Conservation (phyloP, 1,139 yeast species). For the Debaryomyces nepalensis region DNA sequence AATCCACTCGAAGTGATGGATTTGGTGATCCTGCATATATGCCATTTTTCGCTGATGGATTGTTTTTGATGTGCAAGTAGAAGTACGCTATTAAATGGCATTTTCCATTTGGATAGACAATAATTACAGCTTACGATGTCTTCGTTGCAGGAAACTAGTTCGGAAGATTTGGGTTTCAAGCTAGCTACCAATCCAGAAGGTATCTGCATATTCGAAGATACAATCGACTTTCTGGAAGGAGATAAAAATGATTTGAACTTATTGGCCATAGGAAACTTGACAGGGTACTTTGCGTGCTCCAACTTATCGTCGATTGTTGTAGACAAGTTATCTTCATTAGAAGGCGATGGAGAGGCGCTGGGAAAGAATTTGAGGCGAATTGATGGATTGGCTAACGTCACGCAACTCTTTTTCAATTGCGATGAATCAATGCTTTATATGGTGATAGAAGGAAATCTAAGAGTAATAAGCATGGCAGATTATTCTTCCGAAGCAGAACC, state of each 20-base stretch:
- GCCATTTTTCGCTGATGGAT: neutral
- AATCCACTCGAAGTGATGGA: too few relatives aligned
- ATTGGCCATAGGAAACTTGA: slow-evolving; percentile 33
- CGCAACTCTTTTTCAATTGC: slow-evolving; percentile 32
- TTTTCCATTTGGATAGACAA: neutral
- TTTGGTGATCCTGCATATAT: slow-evolving; percentile 4
- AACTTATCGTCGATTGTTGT: slow-evolving; percentile 26
- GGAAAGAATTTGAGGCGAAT: slow-evolving; percentile 5
- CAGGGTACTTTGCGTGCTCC: slow-evolving; percentile 38
- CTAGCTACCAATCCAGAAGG: slow-evolving; percentile 34
- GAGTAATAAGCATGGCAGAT: slow-evolving; percentile 11
- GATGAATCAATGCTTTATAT: slow-evolving; percentile 30
- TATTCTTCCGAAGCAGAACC: neutral
- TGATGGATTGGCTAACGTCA: slow-evolving; percentile 16
- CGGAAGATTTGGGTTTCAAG: slow-evolving; percentile 49
- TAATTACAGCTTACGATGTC: slow-evolving; percentile 12
- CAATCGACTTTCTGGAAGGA: slow-evolving; percentile 29
- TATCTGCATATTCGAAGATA: slow-evolving; percentile 29
- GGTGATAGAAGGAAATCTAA: slow-evolving; percentile 22
- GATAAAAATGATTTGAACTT: slow-evolving; percentile 28
- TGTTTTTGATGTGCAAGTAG: slow-evolving; percentile 4
- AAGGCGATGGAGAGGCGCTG: neutral
- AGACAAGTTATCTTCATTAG: slow-evolving; percentile 21
- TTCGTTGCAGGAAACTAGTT: slow-evolving; percentile 30
- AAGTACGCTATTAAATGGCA: neutral